These are phyloP conservation scores for Sambucus nigra DNA, from an alignment of 129 eudicot genomes.

Conservation along the genomic window DNA sequence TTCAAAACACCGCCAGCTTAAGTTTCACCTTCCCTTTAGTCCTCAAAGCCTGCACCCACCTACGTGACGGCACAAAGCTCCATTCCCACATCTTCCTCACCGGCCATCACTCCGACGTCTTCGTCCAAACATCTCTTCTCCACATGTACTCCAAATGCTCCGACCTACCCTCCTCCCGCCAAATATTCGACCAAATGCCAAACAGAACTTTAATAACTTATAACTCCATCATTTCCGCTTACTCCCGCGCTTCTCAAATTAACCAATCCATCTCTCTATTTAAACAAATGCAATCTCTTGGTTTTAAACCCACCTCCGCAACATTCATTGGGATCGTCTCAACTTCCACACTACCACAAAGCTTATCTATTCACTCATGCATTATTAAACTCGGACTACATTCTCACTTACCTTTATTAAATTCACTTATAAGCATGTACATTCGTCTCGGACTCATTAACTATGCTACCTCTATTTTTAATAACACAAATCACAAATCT, in stretches of 20 bases:
- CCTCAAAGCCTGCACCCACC: not conserved
- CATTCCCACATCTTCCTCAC: not conserved
- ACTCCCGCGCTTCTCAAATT: not conserved
- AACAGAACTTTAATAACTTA: not conserved
- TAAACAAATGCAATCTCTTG: not conserved
- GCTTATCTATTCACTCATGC: not conserved
- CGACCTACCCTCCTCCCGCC: not conserved
- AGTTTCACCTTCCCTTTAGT: not conserved
- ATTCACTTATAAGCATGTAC: not conserved
- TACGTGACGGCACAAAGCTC: not conserved
- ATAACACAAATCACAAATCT: not conserved
- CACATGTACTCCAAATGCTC: not conserved
- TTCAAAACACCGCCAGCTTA: not conserved
- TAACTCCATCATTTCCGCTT: not conserved
- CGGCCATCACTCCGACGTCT: not conserved
- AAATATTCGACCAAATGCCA: not conserved
- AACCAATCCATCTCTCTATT: not conserved
- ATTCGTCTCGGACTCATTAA: not conserved
- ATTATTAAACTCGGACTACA: not conserved
- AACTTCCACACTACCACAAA: not conserved
- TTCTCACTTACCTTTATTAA: not conserved
- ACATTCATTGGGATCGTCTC: not conserved
- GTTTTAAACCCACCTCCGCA: not conserved
- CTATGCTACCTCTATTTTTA: not conserved
- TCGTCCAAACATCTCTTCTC: not conserved